phyloP scores from a whole-genome alignment of 2,329 filamentous ascomycete genomes.

The Herpotrichia juniperi region DNA sequence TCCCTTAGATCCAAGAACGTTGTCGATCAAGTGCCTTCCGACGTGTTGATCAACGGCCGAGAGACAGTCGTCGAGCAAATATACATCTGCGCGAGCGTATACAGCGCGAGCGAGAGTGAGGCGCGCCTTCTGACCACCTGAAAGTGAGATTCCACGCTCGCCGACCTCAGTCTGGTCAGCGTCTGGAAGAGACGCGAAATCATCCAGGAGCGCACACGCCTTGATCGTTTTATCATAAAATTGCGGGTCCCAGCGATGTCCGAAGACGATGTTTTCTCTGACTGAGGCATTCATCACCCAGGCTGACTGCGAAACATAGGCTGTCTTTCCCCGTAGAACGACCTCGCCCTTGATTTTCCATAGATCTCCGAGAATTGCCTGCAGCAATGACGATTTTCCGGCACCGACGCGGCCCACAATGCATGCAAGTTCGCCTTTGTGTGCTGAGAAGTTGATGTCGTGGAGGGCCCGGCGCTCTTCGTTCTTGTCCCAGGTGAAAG shows the following conservation, averaged over 20 bases:
- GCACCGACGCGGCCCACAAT: conserved; percentile 92
- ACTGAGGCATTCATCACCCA: conserved; percentile 99
- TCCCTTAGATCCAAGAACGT: conserved; percentile 85
- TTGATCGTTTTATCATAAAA: conserved; percentile 95
- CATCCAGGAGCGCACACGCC: conserved; percentile 87
- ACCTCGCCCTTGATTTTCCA: conserved; percentile 89
- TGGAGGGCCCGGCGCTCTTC: conserved; percentile 71
- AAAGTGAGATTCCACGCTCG: conserved; percentile 94
- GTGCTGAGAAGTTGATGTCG: conserved; percentile 85
- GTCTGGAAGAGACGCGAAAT: conserved; percentile 90
- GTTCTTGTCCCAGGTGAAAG: conserved; percentile 94
- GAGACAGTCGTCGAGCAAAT: conserved; percentile 90
- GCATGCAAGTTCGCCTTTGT: conserved; percentile 92
- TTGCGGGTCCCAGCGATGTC: conserved; percentile 87
- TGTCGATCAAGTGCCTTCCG: conserved; percentile 90
- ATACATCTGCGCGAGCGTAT: conserved; percentile 95
- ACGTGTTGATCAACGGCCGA: conserved; percentile 99
- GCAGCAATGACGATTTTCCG: conserved; percentile 92
- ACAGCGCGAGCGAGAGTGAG: conserved; percentile 91
- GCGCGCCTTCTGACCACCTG: conserved; percentile 94
- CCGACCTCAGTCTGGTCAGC: conserved; percentile 97
- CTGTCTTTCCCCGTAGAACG: conserved; percentile 78
- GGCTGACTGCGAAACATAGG: conserved; percentile 89
- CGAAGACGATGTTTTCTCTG: conserved; percentile 96
- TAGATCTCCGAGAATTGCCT: conserved; percentile 86